Conservation (phyloP, 768 basidiomycete species). For the Crepidotus variabilis region DNA sequence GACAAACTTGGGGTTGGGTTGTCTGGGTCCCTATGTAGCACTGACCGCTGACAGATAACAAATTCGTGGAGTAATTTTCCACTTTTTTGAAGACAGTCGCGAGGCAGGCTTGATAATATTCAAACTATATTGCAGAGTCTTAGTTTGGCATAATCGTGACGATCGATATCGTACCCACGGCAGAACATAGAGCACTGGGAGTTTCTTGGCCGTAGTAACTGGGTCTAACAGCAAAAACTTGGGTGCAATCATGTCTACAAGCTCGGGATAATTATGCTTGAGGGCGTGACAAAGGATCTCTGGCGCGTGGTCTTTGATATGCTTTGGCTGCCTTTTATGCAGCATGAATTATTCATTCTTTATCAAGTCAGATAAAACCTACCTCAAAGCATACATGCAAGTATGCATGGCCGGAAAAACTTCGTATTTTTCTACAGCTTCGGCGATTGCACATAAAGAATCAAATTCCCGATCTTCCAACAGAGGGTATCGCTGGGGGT, state of each 20-base stretch:
- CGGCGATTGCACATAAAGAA: slow-evolving; percentile 15
- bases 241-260: slow-evolving; percentile 1
- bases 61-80: too few species aligned
- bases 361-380: not conserved
- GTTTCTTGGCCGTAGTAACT: too few species aligned
- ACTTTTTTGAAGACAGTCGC: too few species aligned
- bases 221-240: too few species aligned
- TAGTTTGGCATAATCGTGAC: too few species aligned
- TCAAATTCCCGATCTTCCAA: slow-evolving; percentile 11
- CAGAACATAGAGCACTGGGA: too few species aligned
- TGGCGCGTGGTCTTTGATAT: slow-evolving; percentile 6
- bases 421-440: slow-evolving; percentile 25
- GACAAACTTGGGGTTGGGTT: too few species aligned
- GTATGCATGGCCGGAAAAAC: slow-evolving; percentile 22
- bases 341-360: not conserved
- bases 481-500: slow-evolving; percentile 16
- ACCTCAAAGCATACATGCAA: slow-evolving; percentile 19
- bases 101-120: too few species aligned
- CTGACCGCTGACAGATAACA: too few species aligned
- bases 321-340: not conserved
- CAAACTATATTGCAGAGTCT: too few species aligned
- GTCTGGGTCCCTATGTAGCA: too few species aligned
- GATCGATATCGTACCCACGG: too few species aligned
- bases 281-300: slow-evolving; percentile 12
- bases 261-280: slow-evolving; percentile 11